Base-by-base conservation (phyloP, 345 rosid species). In the Psidium friedrichsthalianum region DNA sequence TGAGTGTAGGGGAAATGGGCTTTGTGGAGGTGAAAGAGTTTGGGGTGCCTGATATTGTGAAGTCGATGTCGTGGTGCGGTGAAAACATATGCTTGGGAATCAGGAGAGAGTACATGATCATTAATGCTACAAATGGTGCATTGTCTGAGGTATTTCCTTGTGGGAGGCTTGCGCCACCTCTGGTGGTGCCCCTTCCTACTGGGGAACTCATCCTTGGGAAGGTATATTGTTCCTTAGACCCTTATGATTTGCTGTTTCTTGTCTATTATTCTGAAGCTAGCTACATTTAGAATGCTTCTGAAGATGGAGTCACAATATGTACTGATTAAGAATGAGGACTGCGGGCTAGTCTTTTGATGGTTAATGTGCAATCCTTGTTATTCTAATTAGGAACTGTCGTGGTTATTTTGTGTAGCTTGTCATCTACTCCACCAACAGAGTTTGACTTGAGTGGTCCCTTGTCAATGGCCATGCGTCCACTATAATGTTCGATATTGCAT, bases 51-150 rank as follows among this genome's bases (percentile, higher is more conserved):
- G 99, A 97, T 88, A 84, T 89, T 6, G 99, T 96, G 85, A 96
- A 94, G 93, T 96, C 99, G 0, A 94, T 96, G 91, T 91, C 99
- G 24, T 97, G 99, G 99, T 94, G 98, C 51, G 98, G 99, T 55
- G 99, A 95, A 58, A 97, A 96, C 90, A 93, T 97, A 64, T 97
- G 99, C 52, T 56, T 97, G 85, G 99, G 98, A 9, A 94, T 97
- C 87, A 90, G 91, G 82, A 97, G 95, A 91, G 99, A 94, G 87
- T 97, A 97, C 85, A 76, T 94, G 91, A 97, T 96, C 89, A 89
- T 97, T 84, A 95, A 96, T 76, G 91, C 95, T n/a, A 94, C 90
- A 6, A 97, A 93, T 86, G 99, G 99, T n/a, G 92, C 93, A 24
- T 88, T 93, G 91, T 90, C 96, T 21, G 98, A 97, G 92, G 97